Evolutionary conservation across 2,329 filamentous ascomycete species (phyloP), one percentile per base, ranked within the genome.

Genomic region (Pseudopyricularia javanii): DNA sequence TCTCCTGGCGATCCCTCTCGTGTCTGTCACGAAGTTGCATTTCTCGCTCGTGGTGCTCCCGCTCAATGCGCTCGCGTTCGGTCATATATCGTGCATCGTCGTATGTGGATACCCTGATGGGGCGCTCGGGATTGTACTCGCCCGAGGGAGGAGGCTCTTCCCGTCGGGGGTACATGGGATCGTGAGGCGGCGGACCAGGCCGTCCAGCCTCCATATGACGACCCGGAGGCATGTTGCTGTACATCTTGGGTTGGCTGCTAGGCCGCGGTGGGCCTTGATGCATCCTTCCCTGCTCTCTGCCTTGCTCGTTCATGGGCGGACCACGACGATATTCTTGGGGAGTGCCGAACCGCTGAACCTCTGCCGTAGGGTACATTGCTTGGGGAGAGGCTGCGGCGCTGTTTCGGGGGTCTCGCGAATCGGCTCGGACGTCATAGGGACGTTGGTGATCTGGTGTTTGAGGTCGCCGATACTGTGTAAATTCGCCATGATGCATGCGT

Each of bases 391-490:
- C 71, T 15, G 70, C 71, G 3, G 69, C 62, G 56, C 68, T 66
- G 24, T 68, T 69, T 60, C 76, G 68, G 37, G 67, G 69, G 56
- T 72, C 64, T 11, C 59, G 55, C 57, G 62, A 63, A 59, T 67
- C 50, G 1, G 37, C 64, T 58, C 70, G 60, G 53, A 62, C 49
- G 54, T 81, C 73, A 68, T 80, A 79, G 53, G 70, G 69, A 60
- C 79, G 74, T 48, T 75, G 72, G 56, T 83, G 81, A 47, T 89
- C 85, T n/a, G 86, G 86, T 0, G 85, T 89, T 54, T 86, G 82
- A 2, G 85, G 85, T 55, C 85, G 75, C 56, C 83, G 75, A 63
- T 78, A 85, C 5, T 76, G 74, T 51, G 70, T 71, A 56, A 85
- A 85, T 17, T 86, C 83, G 55, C 79, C 67, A 0, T 74, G 70